These are phyloP conservation scores for Trichoderma lentiforme DNA, from an alignment of 2,329 filamentous ascomycete species.

Conservation along the genomic window DNA sequence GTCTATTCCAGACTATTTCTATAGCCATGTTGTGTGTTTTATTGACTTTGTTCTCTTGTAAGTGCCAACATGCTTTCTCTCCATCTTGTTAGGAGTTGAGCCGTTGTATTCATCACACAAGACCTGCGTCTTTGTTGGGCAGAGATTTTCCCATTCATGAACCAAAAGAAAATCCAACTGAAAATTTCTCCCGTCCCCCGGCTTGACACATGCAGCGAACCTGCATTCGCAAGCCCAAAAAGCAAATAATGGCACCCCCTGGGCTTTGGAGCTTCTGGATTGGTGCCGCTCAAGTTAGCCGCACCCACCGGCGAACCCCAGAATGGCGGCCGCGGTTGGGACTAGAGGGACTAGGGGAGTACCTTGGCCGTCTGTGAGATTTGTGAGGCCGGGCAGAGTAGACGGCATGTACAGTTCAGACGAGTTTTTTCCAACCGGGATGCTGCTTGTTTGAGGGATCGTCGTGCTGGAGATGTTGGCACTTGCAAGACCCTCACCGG, in stretches of 20 bases:
- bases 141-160: not conserved
- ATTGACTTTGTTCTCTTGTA: not conserved
- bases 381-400: not conserved
- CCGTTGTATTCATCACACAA: not conserved
- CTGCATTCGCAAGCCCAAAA: not conserved
- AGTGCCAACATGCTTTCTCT: not conserved
- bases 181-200: not conserved
- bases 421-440: not conserved
- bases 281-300: not conserved
- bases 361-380: not conserved
- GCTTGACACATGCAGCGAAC: conserved; percentile 13
- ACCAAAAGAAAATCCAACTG: no score
- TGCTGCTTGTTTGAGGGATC: not conserved
- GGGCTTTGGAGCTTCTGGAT: not conserved
- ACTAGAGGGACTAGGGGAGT: not conserved
- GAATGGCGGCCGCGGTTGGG: conserved; percentile 12
- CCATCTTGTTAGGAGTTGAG: not conserved
- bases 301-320: conserved; percentile 10
- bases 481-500: not conserved
- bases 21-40: not conserved
- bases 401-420: not conserved
- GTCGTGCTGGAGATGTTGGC: not conserved
- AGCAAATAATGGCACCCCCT: not conserved
- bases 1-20: not conserved
- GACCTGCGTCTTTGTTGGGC: not conserved